Evolutionary conservation across 768 basidiomycete species (phyloP).

Genomic region (Pulveroboletus frians): DNA sequence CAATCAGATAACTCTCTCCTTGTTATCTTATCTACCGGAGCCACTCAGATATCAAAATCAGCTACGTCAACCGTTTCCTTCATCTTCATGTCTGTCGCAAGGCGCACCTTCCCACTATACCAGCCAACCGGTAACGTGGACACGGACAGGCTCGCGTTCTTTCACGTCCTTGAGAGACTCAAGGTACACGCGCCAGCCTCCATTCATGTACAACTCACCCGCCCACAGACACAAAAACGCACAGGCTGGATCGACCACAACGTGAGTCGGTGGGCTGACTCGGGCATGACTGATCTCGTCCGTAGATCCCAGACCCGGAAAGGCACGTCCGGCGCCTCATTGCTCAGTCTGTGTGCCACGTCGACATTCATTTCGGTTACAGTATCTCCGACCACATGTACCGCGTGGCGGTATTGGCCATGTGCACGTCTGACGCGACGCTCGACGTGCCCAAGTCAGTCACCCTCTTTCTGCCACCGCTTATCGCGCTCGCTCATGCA

Average conservation of each 20-base stretch:
- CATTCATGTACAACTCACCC: neutral
- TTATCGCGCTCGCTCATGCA: too few species aligned
- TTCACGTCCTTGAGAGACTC: conserved; percentile 82
- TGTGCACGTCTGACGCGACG: conserved; percentile 73
- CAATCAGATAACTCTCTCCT: neutral
- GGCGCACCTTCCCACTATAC: conserved; percentile 58
- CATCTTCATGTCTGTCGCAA: conserved; percentile 10
- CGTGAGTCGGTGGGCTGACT: conserved; percentile 4
- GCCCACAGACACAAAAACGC: conserved; percentile 81
- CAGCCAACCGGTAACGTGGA: conserved; percentile 45
- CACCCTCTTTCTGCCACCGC: neutral
- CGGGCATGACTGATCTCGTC: conserved; percentile 2
- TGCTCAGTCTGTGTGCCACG: too few species aligned
- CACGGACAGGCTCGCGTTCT: conserved; percentile 77
- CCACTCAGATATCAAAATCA: conserved; percentile 18
- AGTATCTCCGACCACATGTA: conserved; percentile 98
- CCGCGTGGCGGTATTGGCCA: conserved; percentile 90
- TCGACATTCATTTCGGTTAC: neutral
- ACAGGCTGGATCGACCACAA: conserved; percentile 92
- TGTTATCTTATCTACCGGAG: conserved; percentile 29
- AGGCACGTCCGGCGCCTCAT: conserved; percentile 43
- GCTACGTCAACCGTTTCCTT: neutral
- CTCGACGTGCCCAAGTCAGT: conserved; percentile 71
- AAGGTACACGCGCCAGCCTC: conserved; percentile 52
- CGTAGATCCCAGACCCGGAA: conserved; percentile 76